Evolutionary conservation across 2,329 filamentous ascomycete species (phyloP).

Genomic region (Epichloe brachyelytri): DNA sequence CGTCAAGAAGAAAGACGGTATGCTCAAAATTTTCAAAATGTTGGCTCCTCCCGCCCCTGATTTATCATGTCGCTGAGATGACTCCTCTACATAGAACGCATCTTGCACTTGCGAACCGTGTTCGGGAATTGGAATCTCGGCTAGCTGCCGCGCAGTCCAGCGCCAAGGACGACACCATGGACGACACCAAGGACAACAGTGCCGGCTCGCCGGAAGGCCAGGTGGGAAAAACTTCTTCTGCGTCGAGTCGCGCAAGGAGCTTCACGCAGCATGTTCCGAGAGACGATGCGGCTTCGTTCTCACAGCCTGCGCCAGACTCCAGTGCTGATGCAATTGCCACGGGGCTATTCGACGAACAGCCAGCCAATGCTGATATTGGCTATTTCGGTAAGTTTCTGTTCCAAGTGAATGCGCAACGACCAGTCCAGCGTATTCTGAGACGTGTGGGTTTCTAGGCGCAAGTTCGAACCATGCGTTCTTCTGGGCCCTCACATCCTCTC

Average conservation of each 20-base stretch:
- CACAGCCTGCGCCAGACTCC: constrained; percentile 10
- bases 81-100: neutral
- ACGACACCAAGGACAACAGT: neutral
- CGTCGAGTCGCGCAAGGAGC: neutral
- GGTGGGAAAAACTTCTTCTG: neutral
- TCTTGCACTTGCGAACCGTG: constrained; percentile 1
- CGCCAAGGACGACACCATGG: neutral
- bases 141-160: neutral
- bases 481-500: constrained; percentile 13
- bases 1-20: constrained; percentile 12
- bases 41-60: too few species aligned
- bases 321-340: constrained; percentile 16
- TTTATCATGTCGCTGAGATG: neutral
- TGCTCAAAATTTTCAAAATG: neutral
- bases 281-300: neutral
- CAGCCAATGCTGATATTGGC: constrained; percentile 13
- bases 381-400: constrained; percentile 13
- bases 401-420: neutral
- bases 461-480: constrained; percentile 20
- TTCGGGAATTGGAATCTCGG: constrained; percentile 1
- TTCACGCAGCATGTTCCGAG: neutral
- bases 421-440: neutral
- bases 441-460: constrained; percentile 9
- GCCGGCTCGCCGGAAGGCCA: neutral
- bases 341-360: constrained; percentile 15